Evolutionary conservation across 2,329 filamentous ascomycete genomes (phyloP).

Genomic region (Microsporum ferrugineum): DNA sequence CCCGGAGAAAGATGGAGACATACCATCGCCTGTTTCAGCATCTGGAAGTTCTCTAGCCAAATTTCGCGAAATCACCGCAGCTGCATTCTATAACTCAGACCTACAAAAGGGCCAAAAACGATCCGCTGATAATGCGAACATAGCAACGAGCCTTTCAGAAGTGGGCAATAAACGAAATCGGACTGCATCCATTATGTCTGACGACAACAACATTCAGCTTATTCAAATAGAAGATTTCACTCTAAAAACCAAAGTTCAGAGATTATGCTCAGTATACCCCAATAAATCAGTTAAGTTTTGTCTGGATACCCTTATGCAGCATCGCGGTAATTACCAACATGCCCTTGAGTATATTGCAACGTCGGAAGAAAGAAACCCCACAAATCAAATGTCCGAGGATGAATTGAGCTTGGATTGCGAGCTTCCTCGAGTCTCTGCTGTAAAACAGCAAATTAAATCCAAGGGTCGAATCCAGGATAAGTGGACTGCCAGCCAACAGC

Average conservation of each 20-base stretch:
- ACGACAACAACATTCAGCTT: conserved; percentile 32
- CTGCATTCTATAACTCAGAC: conserved; percentile 33
- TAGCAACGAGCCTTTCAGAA: conserved; percentile 20
- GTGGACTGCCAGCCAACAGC: conserved; percentile 40
- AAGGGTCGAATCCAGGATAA: conserved; percentile 49
- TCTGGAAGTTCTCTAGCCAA: conserved; percentile 21
- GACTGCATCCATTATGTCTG: neutral
- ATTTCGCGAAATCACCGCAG: conserved; percentile 36
- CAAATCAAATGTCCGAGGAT: conserved; percentile 31
- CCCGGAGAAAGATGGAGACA: conserved; percentile 27
- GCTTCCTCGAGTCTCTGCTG: conserved; percentile 20
- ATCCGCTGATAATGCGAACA: conserved; percentile 28
- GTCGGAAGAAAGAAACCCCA: conserved; percentile 24
- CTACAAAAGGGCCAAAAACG: conserved; percentile 4
- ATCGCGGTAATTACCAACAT: conserved; percentile 44
- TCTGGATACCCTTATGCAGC: conserved; percentile 39
- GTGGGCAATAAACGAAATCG: neutral
- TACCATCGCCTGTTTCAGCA: conserved; percentile 30
- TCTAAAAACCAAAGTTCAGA: conserved; percentile 40
- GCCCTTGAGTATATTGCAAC: conserved; percentile 40
- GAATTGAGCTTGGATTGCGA: conserved; percentile 25
- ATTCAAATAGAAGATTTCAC: conserved; percentile 42
- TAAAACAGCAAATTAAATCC: conserved; percentile 44
- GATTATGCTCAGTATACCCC: conserved; percentile 41
- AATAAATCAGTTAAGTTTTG: conserved; percentile 37